Base-by-base conservation (phyloP, 257 asterid species). In the Primulina huaijiensis region DNA sequence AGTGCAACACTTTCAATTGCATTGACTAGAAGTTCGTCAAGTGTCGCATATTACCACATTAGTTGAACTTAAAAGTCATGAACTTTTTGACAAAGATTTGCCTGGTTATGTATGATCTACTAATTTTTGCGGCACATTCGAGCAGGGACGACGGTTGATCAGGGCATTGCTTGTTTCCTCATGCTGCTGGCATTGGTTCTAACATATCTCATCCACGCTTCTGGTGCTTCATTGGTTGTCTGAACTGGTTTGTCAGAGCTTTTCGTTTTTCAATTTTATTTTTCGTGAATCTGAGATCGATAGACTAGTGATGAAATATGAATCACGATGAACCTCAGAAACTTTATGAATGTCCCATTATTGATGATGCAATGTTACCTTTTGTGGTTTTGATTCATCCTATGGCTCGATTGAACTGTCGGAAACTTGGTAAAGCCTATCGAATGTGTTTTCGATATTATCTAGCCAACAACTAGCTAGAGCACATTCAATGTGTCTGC, bases 131-230 rank as follows among this genome's bases (percentile, higher is more conserved):
- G 68, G 62, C 50, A 6, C 8, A 5, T 50, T 50, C 20, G 19
- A 16, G 8, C 90, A 90, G 97, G 97, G 75, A 82, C 86, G 10
- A 76, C 95, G 25, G 84, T 90, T 35, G 96, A 89, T 74, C 96
- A 87, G 74, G 91, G 96, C 69, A 83, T 87, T 53, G 91, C 96
- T 5, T 87, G 77, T 40, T 85, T 72, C 14, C 81, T 89, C 71
- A 89, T 89, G 96, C 17, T 85, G 78, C 59, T 89, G 75, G 96
- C 96, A 6, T 78, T 89, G 87, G 87, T 76, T 67, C 91, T 89
- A 71, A 89, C 96, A 23, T 89, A 89, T 58, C 73, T 89, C 77
- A 89, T 89, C 80, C 96, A 87, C 82, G 50, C 79, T 66, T 71
- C 80, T 65, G 95, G 88, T 64, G 84, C 72, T 71, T 86, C 89